Base-by-base conservation (phyloP, 352 stramenopile genomes). In the Phytophthora meadii region DNA sequence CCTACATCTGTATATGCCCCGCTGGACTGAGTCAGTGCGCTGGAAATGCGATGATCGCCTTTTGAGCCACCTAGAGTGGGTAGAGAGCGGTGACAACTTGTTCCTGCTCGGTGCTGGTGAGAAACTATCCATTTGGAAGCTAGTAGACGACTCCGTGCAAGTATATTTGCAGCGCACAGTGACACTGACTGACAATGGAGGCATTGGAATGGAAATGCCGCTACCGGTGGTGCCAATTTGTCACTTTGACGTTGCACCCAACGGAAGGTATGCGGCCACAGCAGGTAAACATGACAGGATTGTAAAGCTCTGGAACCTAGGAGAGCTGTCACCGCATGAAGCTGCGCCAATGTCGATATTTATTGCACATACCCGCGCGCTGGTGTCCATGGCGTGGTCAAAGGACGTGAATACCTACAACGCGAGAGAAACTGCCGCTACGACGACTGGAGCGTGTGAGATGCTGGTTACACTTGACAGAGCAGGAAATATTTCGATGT, bases 101-200 rank as follows among this genome's bases (percentile, higher is more conserved):
- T 74, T 94, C 12, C 69, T 88, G n/a, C 61, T 94, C 36, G 88
- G 81, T 28, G 82, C 70, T 2, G 88, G 83, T 7, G 81, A 90
- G 46, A 87, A 88, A 57, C 55, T 96, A 41, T 88, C 82, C 17
- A 79, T 92, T 40, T 96, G 87, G 86, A 94, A 93, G 61, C 36
- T 96, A 8, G 81, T 93, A 10, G 79, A 94, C 42, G 88, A 96
- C 52, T 79, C 83, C 0, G 88, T 89, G 24, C 76, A 90, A 22
- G 74, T 94, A 52, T 94, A 94, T 63, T 60, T 92, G 30, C 87
- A 94, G 61, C 78, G 84, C 9, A 89, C 75, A 65, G 88, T 96
- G 9, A 64, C 54, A 0, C 36, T 93, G 27, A 67, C 59, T 10
- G 39, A 61, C 6, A 61, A 56, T 19, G 61, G 49, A 61, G 55